Conservation (phyloP, 2,329 filamentous ascomycete species). For the Ascomycota sp. region DNA sequence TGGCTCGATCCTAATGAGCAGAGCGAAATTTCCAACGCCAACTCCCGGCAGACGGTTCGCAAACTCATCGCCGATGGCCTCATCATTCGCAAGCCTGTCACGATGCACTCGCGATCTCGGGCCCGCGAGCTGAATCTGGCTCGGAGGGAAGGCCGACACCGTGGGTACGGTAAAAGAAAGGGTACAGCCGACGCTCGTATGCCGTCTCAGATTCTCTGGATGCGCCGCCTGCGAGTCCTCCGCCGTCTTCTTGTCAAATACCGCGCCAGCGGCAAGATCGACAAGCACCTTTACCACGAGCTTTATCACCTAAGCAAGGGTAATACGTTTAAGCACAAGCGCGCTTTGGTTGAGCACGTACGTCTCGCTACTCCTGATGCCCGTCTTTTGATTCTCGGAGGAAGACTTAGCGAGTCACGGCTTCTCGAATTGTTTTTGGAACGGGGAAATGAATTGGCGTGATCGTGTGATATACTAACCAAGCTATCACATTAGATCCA, state of each 20-base stretch:
- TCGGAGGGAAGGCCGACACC: constrained; percentile 87
- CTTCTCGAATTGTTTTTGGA: no score
- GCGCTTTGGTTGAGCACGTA: constrained; percentile 99
- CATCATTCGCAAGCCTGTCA: constrained; percentile 99
- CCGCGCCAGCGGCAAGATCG: constrained; percentile 98
- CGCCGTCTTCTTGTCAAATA: constrained; percentile 98
- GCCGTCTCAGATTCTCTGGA: constrained; percentile 96
- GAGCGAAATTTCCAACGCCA: constrained; percentile 98
- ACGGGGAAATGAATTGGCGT: no score
- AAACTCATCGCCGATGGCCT: constrained; percentile 99
- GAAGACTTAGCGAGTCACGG: no score
- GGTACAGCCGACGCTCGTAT: constrained; percentile 99
- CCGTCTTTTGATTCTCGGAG: no score
- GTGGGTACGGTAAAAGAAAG: constrained; percentile 99
- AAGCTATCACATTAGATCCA: constrained; percentile 47
- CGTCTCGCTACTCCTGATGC: constrained; percentile 30
- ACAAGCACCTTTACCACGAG: constrained; percentile 99
- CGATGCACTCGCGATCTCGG: constrained; percentile 95
- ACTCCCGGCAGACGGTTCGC: constrained; percentile 98
- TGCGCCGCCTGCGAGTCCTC: constrained; percentile 98
- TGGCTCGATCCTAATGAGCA: constrained; percentile 99
- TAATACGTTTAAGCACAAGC: constrained; percentile 99
- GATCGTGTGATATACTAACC: no score
- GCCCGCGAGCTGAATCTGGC: constrained; percentile 88
- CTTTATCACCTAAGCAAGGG: constrained; percentile 99